A percentile compares a stretch with the other conserved stretches of the same genome.
These are phyloP conservation scores for Polytrichum formosum DNA, from an alignment of 225 moss, liverwort and hornwort species.

Conservation along the genomic window DNA sequence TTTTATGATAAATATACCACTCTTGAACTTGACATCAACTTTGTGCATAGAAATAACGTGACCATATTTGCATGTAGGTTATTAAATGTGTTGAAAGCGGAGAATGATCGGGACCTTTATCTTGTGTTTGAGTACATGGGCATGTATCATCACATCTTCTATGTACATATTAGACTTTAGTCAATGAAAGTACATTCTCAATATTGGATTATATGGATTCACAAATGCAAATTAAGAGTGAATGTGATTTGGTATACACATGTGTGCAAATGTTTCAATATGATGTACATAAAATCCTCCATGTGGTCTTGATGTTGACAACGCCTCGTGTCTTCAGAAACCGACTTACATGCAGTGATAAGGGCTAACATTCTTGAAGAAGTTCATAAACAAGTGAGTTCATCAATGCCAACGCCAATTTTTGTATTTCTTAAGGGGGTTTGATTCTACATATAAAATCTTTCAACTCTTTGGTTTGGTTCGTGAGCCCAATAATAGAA, in stretches of 20 bases:
- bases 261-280: no score
- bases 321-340: conserved; percentile 45
- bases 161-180: background rate
- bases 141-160: conserved; percentile 18
- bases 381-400: conserved; percentile 85
- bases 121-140: conserved; percentile 98
- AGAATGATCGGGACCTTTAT: conserved; percentile 95
- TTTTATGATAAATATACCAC: no score
- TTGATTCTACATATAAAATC: no score
- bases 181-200: background rate
- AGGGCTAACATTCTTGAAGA: conserved; percentile 97
- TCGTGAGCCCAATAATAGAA: no score
- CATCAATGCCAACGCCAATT: no score
- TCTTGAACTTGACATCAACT: no score
- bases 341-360: conserved; percentile 92
- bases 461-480: no score
- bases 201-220: background rate
- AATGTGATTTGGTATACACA: background rate
- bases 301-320: no score
- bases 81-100: conserved; percentile 86
- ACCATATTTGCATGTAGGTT: conserved; percentile 41
- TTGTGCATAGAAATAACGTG: no score
- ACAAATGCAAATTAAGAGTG: background rate
- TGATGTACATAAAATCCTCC: no score
- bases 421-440: no score